phyloP scores from a whole-genome alignment of 805 yeast genomes.

The Zygotorulaspora florentina region DNA sequence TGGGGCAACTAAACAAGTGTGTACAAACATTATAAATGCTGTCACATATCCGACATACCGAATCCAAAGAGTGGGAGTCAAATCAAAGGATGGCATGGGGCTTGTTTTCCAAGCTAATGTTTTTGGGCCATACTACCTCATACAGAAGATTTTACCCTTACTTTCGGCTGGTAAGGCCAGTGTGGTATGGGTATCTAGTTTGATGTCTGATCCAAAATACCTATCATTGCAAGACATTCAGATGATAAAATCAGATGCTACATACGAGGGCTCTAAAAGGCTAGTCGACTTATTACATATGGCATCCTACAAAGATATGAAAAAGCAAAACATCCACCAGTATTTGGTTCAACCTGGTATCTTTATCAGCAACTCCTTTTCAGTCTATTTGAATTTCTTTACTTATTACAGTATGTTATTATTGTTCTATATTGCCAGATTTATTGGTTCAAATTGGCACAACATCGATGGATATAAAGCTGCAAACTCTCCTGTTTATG shows the following conservation, averaged over 20 bases:
- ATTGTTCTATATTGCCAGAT: conserved; percentile 78
- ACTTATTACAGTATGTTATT: conserved; percentile 83
- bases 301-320: conserved; percentile 56
- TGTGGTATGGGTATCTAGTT: conserved; percentile 80
- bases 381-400: conserved; percentile 67
- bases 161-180: conserved; percentile 56
- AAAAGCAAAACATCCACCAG: conserved; percentile 54
- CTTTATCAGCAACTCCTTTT: conserved; percentile 77
- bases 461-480: conserved; percentile 84
- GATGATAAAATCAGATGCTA: conserved; percentile 53
- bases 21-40: conserved; percentile 65
- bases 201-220: conserved; percentile 73
- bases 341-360: conserved; percentile 93
- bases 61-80: conserved; percentile 73
- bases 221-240: conserved; percentile 74
- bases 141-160: conserved; percentile 58
- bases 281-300: conserved; percentile 77
- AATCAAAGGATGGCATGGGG: conserved; percentile 76
- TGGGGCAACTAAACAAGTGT: conserved; percentile 65
- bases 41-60: conserved; percentile 88
- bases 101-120: conserved; percentile 91
- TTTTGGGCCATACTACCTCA: conserved; percentile 88
- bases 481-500: conserved; percentile 80
- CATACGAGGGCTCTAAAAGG: conserved; percentile 92
- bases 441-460: conserved; percentile 83